Evolutionary conservation across 306 rosid species (phyloP), one percentile per base, ranked within the genome.

Genomic region (Phaseolus lunatus): DNA sequence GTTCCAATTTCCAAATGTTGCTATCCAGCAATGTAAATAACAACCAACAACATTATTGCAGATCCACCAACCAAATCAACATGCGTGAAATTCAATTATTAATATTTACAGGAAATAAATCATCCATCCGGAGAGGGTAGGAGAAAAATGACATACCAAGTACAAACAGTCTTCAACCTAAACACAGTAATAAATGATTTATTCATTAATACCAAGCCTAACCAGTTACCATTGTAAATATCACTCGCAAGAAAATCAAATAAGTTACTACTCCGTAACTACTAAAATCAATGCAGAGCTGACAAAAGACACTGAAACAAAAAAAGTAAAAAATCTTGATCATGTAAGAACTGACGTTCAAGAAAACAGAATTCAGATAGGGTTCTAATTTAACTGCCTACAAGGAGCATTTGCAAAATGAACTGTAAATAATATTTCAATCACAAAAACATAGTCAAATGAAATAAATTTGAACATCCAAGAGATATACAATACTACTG

Each of bases 61-160:
- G 81, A 83, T 74, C 81, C 71, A 75, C 71, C 81, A 70, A 70
- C 78, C 43, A 75, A 27, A 62, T 70, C 63, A 44, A 67, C 77
- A 31, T 50, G 29, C 50, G 35, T 18, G 0, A 67, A 78, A 45
- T 20, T 5, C 44, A 67, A 45, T 41, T 27, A 53, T 41, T 50
- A 79, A 57, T 13, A 66, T 16, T 20, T 13, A 4, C 69, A 68
- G 50, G 27, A 18, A 27, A 67, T 44, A 37, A 75, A 69, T 79
- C 49, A 69, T 31, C 65, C 29, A 22, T 43, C 59, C 63, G 3
- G 11, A 35, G 7, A 76, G 37, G 22, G 18, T 65, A 29, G 27
- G 20, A 68, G 9, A 39, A 33, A 63, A 72, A 49, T 10, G 53
- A 80, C 33, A 43, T 22, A 33, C 3, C 14, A 43, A 13, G 3